A percentile compares a stretch with the other conserved stretches of the same genome.
Conservation (phyloP, 2,329 filamentous ascomycete genomes). For the Botrytis squamosa region DNA sequence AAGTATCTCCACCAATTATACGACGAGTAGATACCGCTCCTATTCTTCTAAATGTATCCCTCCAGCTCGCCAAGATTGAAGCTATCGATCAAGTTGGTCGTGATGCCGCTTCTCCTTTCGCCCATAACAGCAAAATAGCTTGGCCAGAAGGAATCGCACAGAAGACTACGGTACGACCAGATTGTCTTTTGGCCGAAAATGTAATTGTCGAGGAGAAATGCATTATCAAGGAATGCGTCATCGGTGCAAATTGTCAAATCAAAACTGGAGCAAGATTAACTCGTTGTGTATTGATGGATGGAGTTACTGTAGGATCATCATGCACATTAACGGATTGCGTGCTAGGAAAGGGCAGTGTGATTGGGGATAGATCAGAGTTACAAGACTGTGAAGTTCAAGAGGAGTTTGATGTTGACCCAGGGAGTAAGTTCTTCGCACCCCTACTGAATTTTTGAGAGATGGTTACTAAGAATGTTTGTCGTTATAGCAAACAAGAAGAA, state of each 20-base stretch:
- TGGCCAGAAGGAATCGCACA: constrained; percentile 79
- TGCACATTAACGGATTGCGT: constrained; percentile 87
- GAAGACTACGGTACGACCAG: constrained; percentile 75
- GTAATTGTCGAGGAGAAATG: constrained; percentile 85
- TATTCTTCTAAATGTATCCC: constrained; percentile 75
- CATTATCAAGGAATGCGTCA: constrained; percentile 87
- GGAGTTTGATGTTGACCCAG: constrained; percentile 80
- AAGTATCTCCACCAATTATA: constrained; percentile 59
- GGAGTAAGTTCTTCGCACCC: constrained; percentile 50
- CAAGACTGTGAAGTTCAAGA: constrained; percentile 93
- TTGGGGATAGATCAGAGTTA: constrained; percentile 79
- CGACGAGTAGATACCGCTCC: constrained; percentile 86
- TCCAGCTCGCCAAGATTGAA: constrained; percentile 83
- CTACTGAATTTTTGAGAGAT: not conserved
- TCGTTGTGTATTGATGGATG: constrained; percentile 92
- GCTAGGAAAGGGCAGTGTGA: constrained; percentile 73
- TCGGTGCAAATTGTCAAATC: constrained; percentile 86
- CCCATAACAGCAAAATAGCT: constrained; percentile 76
- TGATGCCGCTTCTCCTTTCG: constrained; percentile 65
- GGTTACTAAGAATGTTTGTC: constrained; percentile 13
- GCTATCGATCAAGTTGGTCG: constrained; percentile 62
- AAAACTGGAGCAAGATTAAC: constrained; percentile 79
- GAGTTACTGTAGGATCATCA: constrained; percentile 78
- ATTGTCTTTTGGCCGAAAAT: constrained; percentile 84
- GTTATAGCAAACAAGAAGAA: constrained; percentile 62